These are phyloP conservation scores for Isabelozyma pseudorhagii DNA, from an alignment of 805 yeast genomes.

Conservation along the genomic window DNA sequence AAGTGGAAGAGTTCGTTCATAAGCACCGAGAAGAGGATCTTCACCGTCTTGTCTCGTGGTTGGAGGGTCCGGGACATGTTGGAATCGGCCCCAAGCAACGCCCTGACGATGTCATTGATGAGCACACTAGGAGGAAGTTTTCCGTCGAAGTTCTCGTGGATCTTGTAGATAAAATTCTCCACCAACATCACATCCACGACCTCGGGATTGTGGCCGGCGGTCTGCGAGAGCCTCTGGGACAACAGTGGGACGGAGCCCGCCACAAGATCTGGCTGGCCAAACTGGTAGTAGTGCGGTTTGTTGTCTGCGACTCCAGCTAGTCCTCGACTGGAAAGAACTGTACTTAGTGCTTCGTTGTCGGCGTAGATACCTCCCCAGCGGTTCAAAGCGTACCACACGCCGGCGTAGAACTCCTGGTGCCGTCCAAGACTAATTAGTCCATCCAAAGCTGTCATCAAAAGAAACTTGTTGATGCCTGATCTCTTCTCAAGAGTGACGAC, in stretches of 20 bases:
- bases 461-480: conserved; percentile 26
- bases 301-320: conserved; percentile 4
- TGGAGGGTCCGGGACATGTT: conserved; percentile 13
- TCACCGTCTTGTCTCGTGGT: conserved; percentile 26
- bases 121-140: conserved; percentile 16
- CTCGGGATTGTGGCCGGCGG: neutral
- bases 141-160: conserved; percentile 20
- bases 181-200: conserved; percentile 27
- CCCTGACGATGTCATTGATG: conserved; percentile 25
- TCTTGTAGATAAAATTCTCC: conserved; percentile 31
- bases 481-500: conserved; percentile 5
- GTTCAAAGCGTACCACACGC: conserved; percentile 30
- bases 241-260: neutral
- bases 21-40: conserved; percentile 26
- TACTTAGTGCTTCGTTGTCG: conserved; percentile 1
- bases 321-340: conserved; percentile 1
- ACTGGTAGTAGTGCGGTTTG: neutral
- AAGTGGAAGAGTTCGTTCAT: conserved; percentile 24
- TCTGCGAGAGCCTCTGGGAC: neutral
- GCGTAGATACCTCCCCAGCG: conserved; percentile 32
- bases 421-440: conserved; percentile 28
- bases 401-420: conserved; percentile 23
- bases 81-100: conserved; percentile 13
- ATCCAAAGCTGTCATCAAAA: conserved; percentile 28
- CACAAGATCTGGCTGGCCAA: neutral